Base-by-base conservation (phyloP, 257 asterid species). In the Sherardia arvensis region DNA sequence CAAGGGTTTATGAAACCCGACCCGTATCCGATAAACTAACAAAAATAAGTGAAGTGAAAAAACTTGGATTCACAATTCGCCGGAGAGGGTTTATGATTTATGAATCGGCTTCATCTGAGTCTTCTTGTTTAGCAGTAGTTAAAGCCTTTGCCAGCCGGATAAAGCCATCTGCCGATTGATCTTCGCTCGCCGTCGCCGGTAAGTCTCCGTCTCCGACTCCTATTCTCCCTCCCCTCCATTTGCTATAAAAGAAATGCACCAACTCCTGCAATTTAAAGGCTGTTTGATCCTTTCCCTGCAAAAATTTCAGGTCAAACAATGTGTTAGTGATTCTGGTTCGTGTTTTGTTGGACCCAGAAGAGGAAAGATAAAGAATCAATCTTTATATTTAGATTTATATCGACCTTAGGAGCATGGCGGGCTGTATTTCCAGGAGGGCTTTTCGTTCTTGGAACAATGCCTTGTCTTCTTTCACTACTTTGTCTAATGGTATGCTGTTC, bases 381-480 rank as follows among this genome's bases (percentile, higher is more conserved):
- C 20, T 12, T 14, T 43, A n/a, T n/a, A n/a, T 43, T 17, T 17
- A 2, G 1, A 8, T 10, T 38, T 38, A 11, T 3, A 12, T 43
- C 9, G 5, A 10, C 9, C 53, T 64, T 29, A 12, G 43, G 71
- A 68, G 48, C 27, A 74, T 74, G 78, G 71, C 75, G 12, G 30
- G 65, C 30, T 38, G 57, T 21, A 56, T 74, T 69, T 59, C 71
- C 38, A 65, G 72, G 36, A 74, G 71, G 64, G 71, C 72, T 65
- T 60, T 69, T 69, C 78, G 69, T 40, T 69, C 75, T 36, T 49
- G 63, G 57, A 56, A 26, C 45, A 56, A 17, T 64, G 66, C 75
- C 26, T 38, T 71, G 6, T 67, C 75, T 57, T 68, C 73, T 38
- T 34, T 62, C 51, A 34, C 29, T 55, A 12, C 36, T 22, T 45